Conservation (phyloP, 1,284 basidiomycete species). For the Apiotrichum laibachii region DNA sequence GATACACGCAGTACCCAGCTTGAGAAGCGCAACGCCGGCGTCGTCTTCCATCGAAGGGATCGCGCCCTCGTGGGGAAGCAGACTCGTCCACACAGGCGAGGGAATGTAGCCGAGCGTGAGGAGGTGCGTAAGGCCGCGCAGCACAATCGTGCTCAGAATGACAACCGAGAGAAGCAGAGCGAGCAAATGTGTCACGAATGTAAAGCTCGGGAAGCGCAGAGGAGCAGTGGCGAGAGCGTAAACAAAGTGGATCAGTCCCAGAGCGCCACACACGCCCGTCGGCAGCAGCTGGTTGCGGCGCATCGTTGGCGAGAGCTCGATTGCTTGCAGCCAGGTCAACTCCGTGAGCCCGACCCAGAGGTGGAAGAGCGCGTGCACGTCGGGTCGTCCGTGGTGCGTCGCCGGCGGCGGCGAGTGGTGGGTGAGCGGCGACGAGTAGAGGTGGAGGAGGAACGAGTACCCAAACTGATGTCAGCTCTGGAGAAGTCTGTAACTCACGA, state of each 20-base stretch:
- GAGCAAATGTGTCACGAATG: conserved; percentile 47
- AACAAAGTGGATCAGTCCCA: conserved; percentile 46
- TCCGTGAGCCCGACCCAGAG: conserved; percentile 48
- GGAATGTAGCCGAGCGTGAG: conserved; percentile 50
- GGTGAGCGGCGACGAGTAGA: conserved; percentile 49
- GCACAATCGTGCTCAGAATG: conserved; percentile 40
- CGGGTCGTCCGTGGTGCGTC: conserved; percentile 37
- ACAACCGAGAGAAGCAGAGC: conserved; percentile 43
- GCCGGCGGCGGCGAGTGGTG: conserved; percentile 37
- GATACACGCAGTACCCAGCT: conserved; percentile 48
- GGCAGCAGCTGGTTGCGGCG: conserved; percentile 43
- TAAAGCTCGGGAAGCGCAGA: conserved; percentile 47
- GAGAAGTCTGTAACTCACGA: conserved; percentile 27
- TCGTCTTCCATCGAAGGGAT: conserved; percentile 44
- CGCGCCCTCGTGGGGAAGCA: conserved; percentile 45
- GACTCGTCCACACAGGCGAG: conserved; percentile 34
- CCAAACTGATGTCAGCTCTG: conserved; percentile 29
- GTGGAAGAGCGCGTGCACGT: conserved; percentile 47
- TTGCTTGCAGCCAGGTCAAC: conserved; percentile 46
- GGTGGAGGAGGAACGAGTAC: conserved; percentile 46
- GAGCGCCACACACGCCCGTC: conserved; percentile 42
- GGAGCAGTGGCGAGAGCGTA: conserved; percentile 39
- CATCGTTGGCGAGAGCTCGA: conserved; percentile 36
- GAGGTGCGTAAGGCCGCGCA: conserved; percentile 44
- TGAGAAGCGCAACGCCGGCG: conserved; percentile 46